Conservation (phyloP, 352 stramenopile genomes). For the Globisporangium paddicum region DNA sequence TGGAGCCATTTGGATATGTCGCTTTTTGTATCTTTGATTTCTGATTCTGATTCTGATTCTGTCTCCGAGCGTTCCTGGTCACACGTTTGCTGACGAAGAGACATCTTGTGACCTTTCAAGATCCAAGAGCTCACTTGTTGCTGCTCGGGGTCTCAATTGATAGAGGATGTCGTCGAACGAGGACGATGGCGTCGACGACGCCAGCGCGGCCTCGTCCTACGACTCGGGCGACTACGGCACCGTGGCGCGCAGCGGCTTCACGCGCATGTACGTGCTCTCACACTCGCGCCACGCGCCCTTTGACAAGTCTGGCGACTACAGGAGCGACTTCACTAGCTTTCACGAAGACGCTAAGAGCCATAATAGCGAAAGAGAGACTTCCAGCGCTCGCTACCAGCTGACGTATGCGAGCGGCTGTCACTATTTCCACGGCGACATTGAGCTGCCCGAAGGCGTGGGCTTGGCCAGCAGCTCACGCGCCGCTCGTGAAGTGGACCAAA, state of each 20-base stretch:
- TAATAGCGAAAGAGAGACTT: not conserved
- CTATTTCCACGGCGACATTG: conserved; percentile 50
- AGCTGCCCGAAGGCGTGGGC: conserved; percentile 28
- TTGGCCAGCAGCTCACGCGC: not conserved
- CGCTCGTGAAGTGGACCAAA: not conserved
- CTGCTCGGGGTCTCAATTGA: too few species aligned
- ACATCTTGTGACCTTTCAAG: not conserved
- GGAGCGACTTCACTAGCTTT: conserved; percentile 1
- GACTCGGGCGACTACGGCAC: conserved; percentile 51
- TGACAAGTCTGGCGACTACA: conserved; percentile 24
- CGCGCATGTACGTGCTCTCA: conserved; percentile 60
- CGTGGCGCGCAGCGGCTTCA: conserved; percentile 49
- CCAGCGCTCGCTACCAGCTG: conserved; percentile 25
- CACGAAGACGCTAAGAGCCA: conserved; percentile 10
- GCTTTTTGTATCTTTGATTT: not conserved
- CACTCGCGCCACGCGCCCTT: conserved; percentile 21
- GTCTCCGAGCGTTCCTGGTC: not conserved
- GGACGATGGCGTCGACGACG: conserved; percentile 3
- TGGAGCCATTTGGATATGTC: not conserved
- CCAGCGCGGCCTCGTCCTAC: conserved; percentile 29
- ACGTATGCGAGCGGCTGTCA: conserved; percentile 50
- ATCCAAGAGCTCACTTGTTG: not conserved
- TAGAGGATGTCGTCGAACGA: not conserved
- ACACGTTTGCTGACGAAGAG: not conserved
- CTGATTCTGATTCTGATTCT: not conserved